Conservation (phyloP, 495 filamentous ascomycete species). For the Xylaria grammica region DNA sequence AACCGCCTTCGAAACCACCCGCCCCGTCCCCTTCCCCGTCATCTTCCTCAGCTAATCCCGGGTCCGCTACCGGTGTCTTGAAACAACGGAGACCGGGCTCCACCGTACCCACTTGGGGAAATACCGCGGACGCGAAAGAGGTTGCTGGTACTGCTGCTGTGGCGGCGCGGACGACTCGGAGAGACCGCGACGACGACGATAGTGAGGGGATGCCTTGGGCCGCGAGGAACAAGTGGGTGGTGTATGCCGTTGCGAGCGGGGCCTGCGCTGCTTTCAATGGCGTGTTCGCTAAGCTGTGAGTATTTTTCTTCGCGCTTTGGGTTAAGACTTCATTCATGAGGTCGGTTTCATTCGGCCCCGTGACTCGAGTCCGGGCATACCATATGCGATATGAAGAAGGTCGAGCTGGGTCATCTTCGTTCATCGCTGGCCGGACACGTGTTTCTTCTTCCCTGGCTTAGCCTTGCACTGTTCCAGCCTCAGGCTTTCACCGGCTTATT, state of each 20-base stretch:
- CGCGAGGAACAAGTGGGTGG: conserved; percentile 68
- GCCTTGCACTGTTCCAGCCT: too few relatives aligned
- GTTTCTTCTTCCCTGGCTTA: too few relatives aligned
- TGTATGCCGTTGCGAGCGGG: conserved; percentile 82
- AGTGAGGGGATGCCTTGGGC: conserved; percentile 37
- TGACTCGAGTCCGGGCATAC: too few relatives aligned
- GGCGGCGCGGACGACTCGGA: not conserved
- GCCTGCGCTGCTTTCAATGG: conserved; percentile 93
- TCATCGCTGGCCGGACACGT: too few relatives aligned
- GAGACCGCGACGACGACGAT: not conserved
- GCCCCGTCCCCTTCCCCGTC: not conserved
- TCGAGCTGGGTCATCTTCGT: too few relatives aligned
- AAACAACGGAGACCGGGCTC: conserved; percentile 15
- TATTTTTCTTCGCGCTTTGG: conserved; percentile 15
- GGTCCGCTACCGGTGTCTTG: conserved; percentile 3
- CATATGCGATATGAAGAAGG: too few relatives aligned
- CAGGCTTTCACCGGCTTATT: too few relatives aligned
- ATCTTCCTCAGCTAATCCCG: too few relatives aligned
- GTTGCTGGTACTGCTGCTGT: too few relatives aligned
- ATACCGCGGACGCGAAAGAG: not conserved
- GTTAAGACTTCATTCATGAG: too few relatives aligned
- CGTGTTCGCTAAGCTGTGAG: conserved; percentile 93
- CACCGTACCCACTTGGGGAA: not conserved
- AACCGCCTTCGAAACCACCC: not conserved
- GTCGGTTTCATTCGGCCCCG: too few relatives aligned